Evolutionary conservation across 2,329 filamentous ascomycete genomes (phyloP).

Genomic region (Stagonosporopsis rhizophila): DNA sequence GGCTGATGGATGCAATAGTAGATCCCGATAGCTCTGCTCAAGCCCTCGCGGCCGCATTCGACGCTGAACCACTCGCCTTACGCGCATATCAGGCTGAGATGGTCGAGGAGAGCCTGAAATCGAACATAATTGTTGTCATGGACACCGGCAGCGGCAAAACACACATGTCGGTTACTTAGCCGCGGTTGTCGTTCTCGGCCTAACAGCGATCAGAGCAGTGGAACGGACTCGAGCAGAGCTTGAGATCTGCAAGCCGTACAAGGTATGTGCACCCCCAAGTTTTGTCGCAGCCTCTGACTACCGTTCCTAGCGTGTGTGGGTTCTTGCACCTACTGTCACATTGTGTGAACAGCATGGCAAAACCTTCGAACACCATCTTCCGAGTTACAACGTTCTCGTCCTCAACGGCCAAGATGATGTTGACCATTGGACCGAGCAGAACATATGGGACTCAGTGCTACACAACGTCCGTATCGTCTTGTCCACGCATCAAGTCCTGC

Average conservation of each 20-base stretch:
- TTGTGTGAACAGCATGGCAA: slow-evolving; percentile 55
- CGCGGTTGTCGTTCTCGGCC: background rate
- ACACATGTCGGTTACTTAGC: slow-evolving; percentile 44
- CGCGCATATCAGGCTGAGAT: slow-evolving; percentile 59
- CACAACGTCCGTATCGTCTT: slow-evolving; percentile 73
- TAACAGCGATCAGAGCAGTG: slow-evolving; percentile 47
- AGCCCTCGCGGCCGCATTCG: slow-evolving; percentile 1
- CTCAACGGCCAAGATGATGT: slow-evolving; percentile 73
- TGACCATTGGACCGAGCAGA: slow-evolving; percentile 73
- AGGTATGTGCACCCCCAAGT: slow-evolving; percentile 36
- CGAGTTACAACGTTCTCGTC: slow-evolving; percentile 64
- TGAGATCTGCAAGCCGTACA: slow-evolving; percentile 45
- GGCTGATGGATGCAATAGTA: slow-evolving; percentile 4
- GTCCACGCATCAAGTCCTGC: slow-evolving; percentile 76
- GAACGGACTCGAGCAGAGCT: slow-evolving; percentile 54
- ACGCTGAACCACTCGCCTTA: slow-evolving; percentile 36
- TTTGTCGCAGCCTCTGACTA: slow-evolving; percentile 5
- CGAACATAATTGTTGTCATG: slow-evolving; percentile 58
- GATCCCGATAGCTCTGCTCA: slow-evolving; percentile 12
- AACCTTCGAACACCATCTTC: slow-evolving; percentile 46
- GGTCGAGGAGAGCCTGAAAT: slow-evolving; percentile 53
- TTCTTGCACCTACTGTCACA: slow-evolving; percentile 54
- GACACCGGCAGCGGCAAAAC: slow-evolving; percentile 60
- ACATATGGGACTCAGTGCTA: slow-evolving; percentile 72
- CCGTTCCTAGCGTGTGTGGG: slow-evolving; percentile 52